Evolutionary conservation across 2,329 filamentous ascomycete genomes (phyloP).

Genomic region (Aspergillus costaricaensis): DNA sequence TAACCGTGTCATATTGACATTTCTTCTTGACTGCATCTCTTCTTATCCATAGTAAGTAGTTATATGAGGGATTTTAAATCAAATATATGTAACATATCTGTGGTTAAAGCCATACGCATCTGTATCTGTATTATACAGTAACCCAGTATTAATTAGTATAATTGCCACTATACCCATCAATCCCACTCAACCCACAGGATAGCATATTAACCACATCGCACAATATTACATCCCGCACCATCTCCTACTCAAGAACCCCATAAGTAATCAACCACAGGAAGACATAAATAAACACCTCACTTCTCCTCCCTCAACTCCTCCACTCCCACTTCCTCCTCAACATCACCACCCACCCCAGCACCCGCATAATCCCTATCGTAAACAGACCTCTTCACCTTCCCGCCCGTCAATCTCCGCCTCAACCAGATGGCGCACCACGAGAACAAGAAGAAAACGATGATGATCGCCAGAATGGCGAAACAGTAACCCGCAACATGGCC

Average conservation of each 20-base stretch:
- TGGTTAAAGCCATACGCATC: no score
- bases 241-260: neutral
- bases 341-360: slow-evolving; percentile 11
- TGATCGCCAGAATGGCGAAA: slow-evolving; percentile 58
- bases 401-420: slow-evolving; percentile 50
- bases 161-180: no score
- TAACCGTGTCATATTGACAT: neutral
- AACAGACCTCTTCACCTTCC: slow-evolving; percentile 27
- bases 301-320: neutral
- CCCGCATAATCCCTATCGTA: slow-evolving; percentile 19
- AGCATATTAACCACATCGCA: neutral
- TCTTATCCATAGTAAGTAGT: neutral
- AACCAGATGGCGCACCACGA: slow-evolving; percentile 57
- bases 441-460: slow-evolving; percentile 56
- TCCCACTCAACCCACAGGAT: no score
- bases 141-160: no score
- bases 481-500: slow-evolving; percentile 66
- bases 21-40: neutral
- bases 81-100: neutral
- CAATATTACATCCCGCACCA: neutral
- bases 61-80: neutral
- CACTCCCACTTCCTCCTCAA: slow-evolving; percentile 10
- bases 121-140: no score
- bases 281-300: neutral
- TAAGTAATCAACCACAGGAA: neutral